Conservation (phyloP, 768 basidiomycete species). For the Crucibulum laeve region DNA sequence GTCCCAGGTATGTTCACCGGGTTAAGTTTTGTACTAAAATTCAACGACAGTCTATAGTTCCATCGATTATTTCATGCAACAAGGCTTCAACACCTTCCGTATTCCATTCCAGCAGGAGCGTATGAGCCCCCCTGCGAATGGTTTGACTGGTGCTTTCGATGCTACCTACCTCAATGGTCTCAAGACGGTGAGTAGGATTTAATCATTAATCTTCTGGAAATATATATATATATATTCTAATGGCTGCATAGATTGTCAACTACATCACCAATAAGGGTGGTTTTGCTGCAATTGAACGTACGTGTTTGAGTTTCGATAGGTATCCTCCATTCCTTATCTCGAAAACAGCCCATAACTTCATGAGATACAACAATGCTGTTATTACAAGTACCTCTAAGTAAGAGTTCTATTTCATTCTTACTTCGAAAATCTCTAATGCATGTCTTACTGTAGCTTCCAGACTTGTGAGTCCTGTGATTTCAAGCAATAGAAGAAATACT, state of each 20-base stretch:
- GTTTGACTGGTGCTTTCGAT: conserved; percentile 51
- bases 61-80: conserved; percentile 47
- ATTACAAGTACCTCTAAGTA: conserved; percentile 46
- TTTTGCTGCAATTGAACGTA: conserved; percentile 53
- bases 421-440: not conserved
- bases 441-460: conserved; percentile 32
- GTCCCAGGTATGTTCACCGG: conserved; percentile 23
- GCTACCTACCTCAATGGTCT: conserved; percentile 47
- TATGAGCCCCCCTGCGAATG: conserved; percentile 44
- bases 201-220: not conserved
- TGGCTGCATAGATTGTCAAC: conserved; percentile 47
- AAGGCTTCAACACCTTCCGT: conserved; percentile 62
- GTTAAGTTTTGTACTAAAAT: not conserved
- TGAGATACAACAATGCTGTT: conserved; percentile 50
- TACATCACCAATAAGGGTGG: conserved; percentile 61
- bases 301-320: conserved; percentile 11
- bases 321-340: not conserved
- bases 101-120: conserved; percentile 59
- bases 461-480: conserved; percentile 30
- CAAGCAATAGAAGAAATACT: not conserved
- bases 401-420: conserved; percentile 13
- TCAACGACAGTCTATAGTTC: conserved; percentile 12
- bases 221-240: too few relatives aligned
- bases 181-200: conserved; percentile 30
- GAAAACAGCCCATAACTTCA: conserved; percentile 50